phyloP scores from a whole-genome alignment of 1,284 basidiomycete genomes.

The Cutaneotrichosporon sp. region DNA sequence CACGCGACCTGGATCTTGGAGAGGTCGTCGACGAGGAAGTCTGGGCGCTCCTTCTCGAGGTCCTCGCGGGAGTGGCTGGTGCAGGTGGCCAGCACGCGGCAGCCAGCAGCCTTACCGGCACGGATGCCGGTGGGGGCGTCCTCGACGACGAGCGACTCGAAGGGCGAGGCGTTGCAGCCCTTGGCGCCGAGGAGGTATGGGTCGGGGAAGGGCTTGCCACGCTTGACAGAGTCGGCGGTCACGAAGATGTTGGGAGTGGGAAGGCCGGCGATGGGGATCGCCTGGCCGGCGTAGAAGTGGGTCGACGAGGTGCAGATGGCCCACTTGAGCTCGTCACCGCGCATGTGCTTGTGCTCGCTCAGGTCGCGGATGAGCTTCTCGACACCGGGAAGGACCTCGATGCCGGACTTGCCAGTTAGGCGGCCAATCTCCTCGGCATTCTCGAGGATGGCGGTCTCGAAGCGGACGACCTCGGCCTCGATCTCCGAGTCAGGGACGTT shows the following conservation, averaged over 20 bases:
- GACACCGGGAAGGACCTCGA: conserved; percentile 48
- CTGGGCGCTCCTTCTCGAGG: conserved; percentile 49
- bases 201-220: conserved; percentile 52
- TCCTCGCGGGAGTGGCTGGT: conserved; percentile 49
- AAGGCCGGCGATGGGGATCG: conserved; percentile 47
- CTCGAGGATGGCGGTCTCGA: conserved; percentile 47
- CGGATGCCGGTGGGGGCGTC: conserved; percentile 52
- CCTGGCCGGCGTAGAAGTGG: conserved; percentile 48
- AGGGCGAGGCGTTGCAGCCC: conserved; percentile 43
- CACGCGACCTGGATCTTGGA: conserved; percentile 45
- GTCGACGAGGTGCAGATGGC: conserved; percentile 48
- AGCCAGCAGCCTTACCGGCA: conserved; percentile 50
- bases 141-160: conserved; percentile 49
- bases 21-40: conserved; percentile 50
- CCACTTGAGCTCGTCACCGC: conserved; percentile 46
- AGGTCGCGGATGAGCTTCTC: conserved; percentile 40
- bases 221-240: conserved; percentile 50
- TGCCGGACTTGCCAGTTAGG: conserved; percentile 37
- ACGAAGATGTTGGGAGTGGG: conserved; percentile 49
- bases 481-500: conserved; percentile 43
- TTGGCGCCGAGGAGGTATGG: conserved; percentile 51
- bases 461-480: conserved; percentile 44
- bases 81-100: conserved; percentile 49
- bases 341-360: conserved; percentile 29
- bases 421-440: conserved; percentile 42